Base-by-base conservation (phyloP, 2,329 filamentous ascomycete species). In the Aspergillus luchuensis region DNA sequence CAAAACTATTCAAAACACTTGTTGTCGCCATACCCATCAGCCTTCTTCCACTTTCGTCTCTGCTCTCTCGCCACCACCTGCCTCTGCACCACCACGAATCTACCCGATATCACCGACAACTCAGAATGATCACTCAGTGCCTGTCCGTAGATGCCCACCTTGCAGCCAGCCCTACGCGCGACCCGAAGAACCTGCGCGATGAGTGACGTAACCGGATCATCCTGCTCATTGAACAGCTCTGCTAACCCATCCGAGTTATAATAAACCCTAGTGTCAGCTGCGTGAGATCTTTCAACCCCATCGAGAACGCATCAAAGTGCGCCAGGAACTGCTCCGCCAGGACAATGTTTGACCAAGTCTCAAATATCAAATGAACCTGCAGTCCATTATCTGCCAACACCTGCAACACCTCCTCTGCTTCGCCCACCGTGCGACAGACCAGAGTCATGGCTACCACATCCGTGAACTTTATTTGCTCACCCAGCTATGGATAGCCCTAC, bases 231-330 rank as follows among this genome's bases (percentile, higher is more conserved):
- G 58, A 79, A 79, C 23, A 79, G 52, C n/a, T 70, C 71, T 2
- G 72, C 68, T 55, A 79, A 63, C 65, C 75, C 72, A 8, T 66
- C 65, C 1, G 75, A 77, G 53, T 79, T 76, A 6, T 76, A 74
- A 57, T 78, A 76, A 0, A 79, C 69, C 0, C 76, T 75, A 79
- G 74, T 1, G 72, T 77, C 57, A 79, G 64, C 67, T 79, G 76
- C 2, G 77, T 78, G 57, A 78, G 62, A 60, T 78, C 76, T 43
- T 78, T 78, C 21, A 76, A 79, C 2, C 77, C 77, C 51, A 79
- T 78, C 11, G 75, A 78, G 62, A 79, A 78, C 2, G 76, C 76
- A 43, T 79, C 77, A 63, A 79, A 79, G 55, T 74, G 62, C n/a
- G 73, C 59, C 1, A 72, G 66, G 58, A 79, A 79, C 28, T 69